phyloP scores from a whole-genome alignment of 2,329 filamentous ascomycete species.

The Kalmusia sp. region DNA sequence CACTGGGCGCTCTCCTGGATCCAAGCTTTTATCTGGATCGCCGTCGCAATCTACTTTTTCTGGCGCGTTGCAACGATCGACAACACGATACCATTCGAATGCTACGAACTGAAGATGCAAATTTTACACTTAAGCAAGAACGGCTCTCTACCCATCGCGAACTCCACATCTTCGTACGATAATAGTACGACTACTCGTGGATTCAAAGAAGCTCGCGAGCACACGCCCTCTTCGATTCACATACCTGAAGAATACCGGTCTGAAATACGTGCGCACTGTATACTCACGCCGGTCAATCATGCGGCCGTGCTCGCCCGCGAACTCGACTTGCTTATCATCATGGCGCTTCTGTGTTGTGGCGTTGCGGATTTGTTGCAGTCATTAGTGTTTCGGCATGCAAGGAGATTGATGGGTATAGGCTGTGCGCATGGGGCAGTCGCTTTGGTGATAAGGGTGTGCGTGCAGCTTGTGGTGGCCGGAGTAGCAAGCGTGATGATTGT shows the following conservation, averaged over 20 bases:
- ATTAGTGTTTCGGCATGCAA: neutral
- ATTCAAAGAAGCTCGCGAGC: no score
- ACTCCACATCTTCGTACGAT: neutral
- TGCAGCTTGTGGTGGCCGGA: neutral
- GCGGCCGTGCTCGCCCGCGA: neutral
- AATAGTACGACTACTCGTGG: no score
- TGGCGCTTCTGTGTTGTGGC: neutral
- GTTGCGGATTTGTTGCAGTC: neutral
- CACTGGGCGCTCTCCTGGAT: neutral
- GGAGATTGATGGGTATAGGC: neutral
- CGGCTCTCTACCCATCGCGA: neutral
- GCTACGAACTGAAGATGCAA: slow-evolving; percentile 4
- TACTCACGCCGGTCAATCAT: neutral
- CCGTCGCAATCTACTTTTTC: neutral
- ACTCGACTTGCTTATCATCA: neutral
- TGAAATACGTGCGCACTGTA: neutral
- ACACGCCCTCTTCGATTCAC: no score
- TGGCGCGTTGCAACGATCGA: neutral
- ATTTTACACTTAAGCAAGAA: neutral
- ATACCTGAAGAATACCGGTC: neutral
- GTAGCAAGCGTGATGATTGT: neutral
- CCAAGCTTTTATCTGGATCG: neutral
- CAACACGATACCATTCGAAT: slow-evolving; percentile 1
- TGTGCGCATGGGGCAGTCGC: neutral
- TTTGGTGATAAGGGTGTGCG: neutral